Conservation (phyloP, 768 basidiomycete species). For the Gautieria morchelliformis region DNA sequence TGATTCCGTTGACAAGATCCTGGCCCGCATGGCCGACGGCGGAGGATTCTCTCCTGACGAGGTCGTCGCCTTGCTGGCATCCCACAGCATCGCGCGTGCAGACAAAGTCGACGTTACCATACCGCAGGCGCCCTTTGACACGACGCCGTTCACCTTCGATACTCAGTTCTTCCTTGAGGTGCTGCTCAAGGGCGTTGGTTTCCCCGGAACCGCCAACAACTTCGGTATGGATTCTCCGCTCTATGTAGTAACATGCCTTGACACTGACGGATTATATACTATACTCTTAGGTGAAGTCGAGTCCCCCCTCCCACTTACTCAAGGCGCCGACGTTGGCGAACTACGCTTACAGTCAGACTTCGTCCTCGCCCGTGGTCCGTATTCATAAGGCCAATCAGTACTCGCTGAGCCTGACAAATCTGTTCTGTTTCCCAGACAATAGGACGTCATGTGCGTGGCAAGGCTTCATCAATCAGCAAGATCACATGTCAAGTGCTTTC, state of each 20-base stretch:
- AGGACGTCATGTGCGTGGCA: conserved; percentile 8
- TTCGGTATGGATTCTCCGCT: no score
- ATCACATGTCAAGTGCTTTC: conserved; percentile 26
- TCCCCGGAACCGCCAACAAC: no score
- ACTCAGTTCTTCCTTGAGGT: no score
- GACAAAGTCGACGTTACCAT: conserved; percentile 7
- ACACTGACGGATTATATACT: not conserved
- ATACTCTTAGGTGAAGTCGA: conserved; percentile 15
- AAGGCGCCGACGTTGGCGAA: conserved; percentile 12
- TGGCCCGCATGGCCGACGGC: no score
- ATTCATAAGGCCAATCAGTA: conserved; percentile 12
- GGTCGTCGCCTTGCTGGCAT: no score
- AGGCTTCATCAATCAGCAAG: conserved; percentile 18
- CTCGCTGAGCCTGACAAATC: not conserved
- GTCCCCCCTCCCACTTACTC: conserved; percentile 13
- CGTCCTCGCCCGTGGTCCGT: conserved; percentile 17
- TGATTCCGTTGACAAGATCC: conserved; percentile 8
- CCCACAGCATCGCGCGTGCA: no score
- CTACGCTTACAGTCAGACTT: conserved; percentile 21
- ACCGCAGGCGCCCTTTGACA: conserved; percentile 9
- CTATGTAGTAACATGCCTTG: no score
- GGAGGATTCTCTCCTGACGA: no score
- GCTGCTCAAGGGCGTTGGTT: no score
- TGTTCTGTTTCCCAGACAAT: not conserved
- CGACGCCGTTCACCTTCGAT: no score